Base-by-base conservation (phyloP, 768 basidiomycete genomes). In the Mycena crocata region DNA sequence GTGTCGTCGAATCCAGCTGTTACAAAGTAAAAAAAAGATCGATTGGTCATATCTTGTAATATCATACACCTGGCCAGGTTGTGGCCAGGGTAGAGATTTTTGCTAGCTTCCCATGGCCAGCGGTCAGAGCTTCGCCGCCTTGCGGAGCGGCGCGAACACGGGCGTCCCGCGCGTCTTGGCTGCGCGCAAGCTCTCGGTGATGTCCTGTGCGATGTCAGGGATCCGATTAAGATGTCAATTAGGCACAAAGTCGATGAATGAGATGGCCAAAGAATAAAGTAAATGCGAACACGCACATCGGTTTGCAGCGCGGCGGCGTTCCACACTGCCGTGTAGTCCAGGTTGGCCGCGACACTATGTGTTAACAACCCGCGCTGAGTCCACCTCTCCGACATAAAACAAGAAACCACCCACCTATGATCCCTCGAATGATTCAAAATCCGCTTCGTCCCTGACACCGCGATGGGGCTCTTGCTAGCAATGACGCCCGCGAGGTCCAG, bases 391-490 rank as follows among this genome's bases (percentile, higher is more conserved):
- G 12, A 12, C 12, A 6, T 24, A 24, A 14, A 24, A 58, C 5
- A 17, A 14, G 40, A 34, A 9, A 40, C 13, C 0, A 10, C 13
- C 30, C 49, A 87, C 86, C 83, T 80, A 68, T 91, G 86, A 73
- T 92, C 89, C 39, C 87, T 74, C 9, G 86, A 78, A 75, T 90
- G 86, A 46, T 80, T 75, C 57, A 68, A 37, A 26, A 57, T 54
- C 31, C 24, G 89, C 79, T 97, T 98, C 9, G 93, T 90, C 2
- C 91, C 88, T 0, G 85, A 70, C 0, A 93, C 89, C 0, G 95
- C 95, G 3, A 96, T 79, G 0, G 95, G 95, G 34, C 90, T 92
- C 79, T 96, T 96, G 30, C 70, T 66, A 40, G 92, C 91, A 31
- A 96, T 92, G 2, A 82, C 71, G 61, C 78, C 79, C 0, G 93